Evolutionary conservation across 306 rosid genomes (phyloP).

Genomic region (Cucumis hystrix): DNA sequence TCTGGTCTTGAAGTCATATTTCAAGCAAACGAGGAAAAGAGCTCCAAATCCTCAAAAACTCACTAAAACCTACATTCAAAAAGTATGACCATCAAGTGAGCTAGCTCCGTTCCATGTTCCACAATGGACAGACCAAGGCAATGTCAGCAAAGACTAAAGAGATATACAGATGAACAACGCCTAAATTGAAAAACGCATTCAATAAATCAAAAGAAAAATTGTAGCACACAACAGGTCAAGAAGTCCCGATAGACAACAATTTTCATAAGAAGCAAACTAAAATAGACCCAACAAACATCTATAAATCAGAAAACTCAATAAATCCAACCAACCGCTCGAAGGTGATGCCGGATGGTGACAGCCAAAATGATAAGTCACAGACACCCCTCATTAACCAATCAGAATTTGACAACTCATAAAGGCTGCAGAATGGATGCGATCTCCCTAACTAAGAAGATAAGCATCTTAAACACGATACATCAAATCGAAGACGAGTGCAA

Average conservation of each 20-base stretch:
- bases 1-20: slow-evolving; percentile 70
- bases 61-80: neutral
- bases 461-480: neutral
- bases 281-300: no score
- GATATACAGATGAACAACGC: neutral
- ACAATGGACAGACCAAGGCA: neutral
- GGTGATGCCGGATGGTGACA: neutral
- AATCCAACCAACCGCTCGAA: no score
- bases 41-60: neutral
- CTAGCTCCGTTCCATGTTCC: neutral
- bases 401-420: slow-evolving; percentile 15
- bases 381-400: slow-evolving; percentile 22
- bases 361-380: slow-evolving; percentile 4
- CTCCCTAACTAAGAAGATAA: neutral
- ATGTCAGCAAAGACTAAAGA: neutral
- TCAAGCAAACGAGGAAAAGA: neutral
- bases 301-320: no score
- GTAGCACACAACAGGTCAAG: neutral
- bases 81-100: neutral
- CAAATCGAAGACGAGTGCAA: neutral
- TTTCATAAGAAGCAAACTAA: no score
- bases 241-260: neutral
- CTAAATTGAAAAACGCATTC: no score
- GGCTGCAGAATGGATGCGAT: neutral
- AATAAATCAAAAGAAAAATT: no score